Evolutionary conservation across 768 basidiomycete species (phyloP), one percentile per base, ranked within the genome.

Genomic region (Rubroboletus satanas): DNA sequence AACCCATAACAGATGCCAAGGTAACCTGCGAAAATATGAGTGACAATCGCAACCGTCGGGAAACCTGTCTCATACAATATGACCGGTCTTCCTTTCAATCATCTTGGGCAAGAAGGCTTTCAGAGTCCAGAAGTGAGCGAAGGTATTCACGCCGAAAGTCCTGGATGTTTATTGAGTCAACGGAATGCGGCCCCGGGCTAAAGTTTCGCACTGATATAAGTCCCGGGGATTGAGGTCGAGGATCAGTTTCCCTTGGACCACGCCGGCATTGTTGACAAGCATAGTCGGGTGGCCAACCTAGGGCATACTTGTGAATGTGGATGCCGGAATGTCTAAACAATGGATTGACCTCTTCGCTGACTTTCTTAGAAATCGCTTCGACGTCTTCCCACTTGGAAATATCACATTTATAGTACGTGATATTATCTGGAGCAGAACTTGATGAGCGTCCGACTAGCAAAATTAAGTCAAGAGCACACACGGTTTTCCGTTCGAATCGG

Each of bases 41-140:
- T 41, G 46, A 64, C 2, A 45, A 35, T 44, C 37, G 23, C 52
- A 45, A 36, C 31, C 42, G 10, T 31, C 31, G 38, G 9, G 29
- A 33, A 23, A 35, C 37, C 9, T 44, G 52, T n/a, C 18, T 74
- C 85, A 45, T 68, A 90, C 91, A 56, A 99, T 83, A 66, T 99
- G 97, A 0, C 97, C 97, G 3, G 73, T 71, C 47, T 89, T 89
- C 36, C 74, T 74, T 65, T 81, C 82, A 49, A 98, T 76, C 83
- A 99, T 87, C 29, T 79, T 78, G 7, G 97, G 97, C 26, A 99
- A 77, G 79, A 99, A 98, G 1, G 90, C 88, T 64, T 96, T 94
- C 56, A 97, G 70, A 4, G 84, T 88, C 88, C 91, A 97, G 70
- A 91, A 98, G 68, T 97, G 91, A 17, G 90, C 81, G 0, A 97